A percentile compares a stretch with the other conserved stretches of the same genome.
Conservation (phyloP, 2,329 filamentous ascomycete species). For the Penicillium thymicola region DNA sequence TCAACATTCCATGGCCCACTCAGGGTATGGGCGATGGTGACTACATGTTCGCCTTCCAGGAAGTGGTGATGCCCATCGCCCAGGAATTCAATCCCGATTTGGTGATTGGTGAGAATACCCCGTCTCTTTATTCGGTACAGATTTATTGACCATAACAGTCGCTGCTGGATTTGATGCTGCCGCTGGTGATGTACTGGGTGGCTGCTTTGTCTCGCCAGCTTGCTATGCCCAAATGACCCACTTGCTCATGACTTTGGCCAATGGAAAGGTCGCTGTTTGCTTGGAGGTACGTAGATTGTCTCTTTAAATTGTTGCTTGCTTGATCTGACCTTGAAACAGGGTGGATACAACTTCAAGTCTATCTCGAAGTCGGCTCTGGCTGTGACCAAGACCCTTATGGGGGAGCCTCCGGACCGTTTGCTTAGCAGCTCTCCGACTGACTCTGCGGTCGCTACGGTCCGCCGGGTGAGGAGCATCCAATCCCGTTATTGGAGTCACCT, state of each 20-base stretch:
- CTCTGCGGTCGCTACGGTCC: constrained; percentile 54
- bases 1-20: constrained; percentile 67
- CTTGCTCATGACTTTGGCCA: constrained; percentile 94
- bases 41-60: constrained; percentile 94
- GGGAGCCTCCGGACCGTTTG: constrained; percentile 73
- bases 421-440: constrained; percentile 47
- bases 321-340: constrained; percentile 40
- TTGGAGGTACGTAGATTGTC: constrained; percentile 57
- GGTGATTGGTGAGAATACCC: constrained; percentile 62
- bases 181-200: constrained; percentile 85
- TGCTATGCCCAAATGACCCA: constrained; percentile 99
- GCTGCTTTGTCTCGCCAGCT: constrained; percentile 83
- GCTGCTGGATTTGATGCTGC: constrained; percentile 96
- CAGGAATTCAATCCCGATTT: constrained; percentile 91
- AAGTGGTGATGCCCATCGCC: constrained; percentile 93
- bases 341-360: constrained; percentile 88
- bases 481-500: constrained; percentile 82
- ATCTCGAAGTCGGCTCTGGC: constrained; percentile 91
- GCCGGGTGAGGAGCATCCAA: constrained; percentile 57
- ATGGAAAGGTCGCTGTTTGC: constrained; percentile 86
- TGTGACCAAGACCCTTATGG: constrained; percentile 90
- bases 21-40: constrained; percentile 90
- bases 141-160: constrained; percentile 47
- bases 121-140: neutral
- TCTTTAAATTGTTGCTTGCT: neutral